Evolutionary conservation across 140 eudicot species (phyloP).

Genomic region (Anethum foeniculum): DNA sequence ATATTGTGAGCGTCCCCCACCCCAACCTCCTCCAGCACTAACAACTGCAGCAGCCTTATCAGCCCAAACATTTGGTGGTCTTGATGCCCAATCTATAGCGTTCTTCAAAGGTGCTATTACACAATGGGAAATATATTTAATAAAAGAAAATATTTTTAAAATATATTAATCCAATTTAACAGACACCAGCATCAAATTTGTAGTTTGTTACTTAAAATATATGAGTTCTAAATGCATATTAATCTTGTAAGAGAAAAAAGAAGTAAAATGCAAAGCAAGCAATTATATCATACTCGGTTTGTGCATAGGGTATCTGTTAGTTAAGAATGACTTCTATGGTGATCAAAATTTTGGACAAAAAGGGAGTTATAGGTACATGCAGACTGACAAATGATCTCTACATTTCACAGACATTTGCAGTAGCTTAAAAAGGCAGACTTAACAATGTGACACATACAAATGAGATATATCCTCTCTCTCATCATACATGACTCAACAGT

Average conservation of each 20-base stretch:
- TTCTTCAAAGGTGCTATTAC: constrained; percentile 58
- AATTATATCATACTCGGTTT: background rate
- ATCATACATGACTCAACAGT: background rate
- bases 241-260: background rate
- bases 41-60: constrained; percentile 69
- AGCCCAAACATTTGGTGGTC: constrained; percentile 72
- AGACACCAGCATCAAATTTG: background rate
- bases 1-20: constrained; percentile 72
- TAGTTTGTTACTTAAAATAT: background rate
- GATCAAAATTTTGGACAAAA: background rate
- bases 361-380: background rate
- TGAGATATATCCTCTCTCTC: background rate
- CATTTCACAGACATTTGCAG: background rate
- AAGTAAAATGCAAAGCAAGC: background rate
- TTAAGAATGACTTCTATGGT: background rate
- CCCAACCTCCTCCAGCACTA: constrained; percentile 63
- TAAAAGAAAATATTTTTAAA: too few species aligned
- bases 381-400: background rate
- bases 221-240: background rate
- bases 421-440: background rate
- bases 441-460: background rate
- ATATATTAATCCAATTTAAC: background rate
- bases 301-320: background rate
- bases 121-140: background rate
- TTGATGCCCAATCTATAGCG: constrained; percentile 76